Evolutionary conservation across 73 alveolate species (phyloP), one percentile per base, ranked within the genome.

Genomic region (Blepharisma stoltei): DNA sequence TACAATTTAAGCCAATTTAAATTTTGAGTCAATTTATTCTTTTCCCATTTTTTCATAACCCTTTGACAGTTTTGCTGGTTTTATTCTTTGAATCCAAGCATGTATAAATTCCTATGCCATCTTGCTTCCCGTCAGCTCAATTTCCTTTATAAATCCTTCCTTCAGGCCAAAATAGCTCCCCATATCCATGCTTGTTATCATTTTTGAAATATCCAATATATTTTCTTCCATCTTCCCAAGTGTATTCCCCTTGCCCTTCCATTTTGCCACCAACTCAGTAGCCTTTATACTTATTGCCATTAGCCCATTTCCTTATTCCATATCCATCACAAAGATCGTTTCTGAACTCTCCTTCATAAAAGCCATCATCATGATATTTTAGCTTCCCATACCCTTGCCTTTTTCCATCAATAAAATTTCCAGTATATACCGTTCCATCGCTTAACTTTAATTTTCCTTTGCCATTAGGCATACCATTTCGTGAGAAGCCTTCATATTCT

Each of bases 351-450:
- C 80, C 80, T n/a, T 23, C 77, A 41, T 84, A 84, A 54, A 54
- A 76, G 38, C 93, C 88, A 6, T 94, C 95, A 71, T 89, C 87
- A 18, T 81, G 83, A 93, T 92, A 90, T 75, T 43, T 78, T 54
- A 83, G 82, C 20, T 73, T 83, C 38, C 94, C 94, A 55, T 87
- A 54, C 11, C 98, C 98, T 45, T 86, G 88, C 11, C 76, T 14
- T 84, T 82, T 79, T 70, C 88, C 65, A 6, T 89, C 85, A 66
- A 55, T 77, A 94, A 92, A 89, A 80, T 92, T 88, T 41, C 97
- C 97, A 7, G 52, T 41, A 85, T 88, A 90, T 20, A 55, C 76
- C 21, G 93, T 47, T 9, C 80, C 80, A 69, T 5, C 1, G 9
- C 78, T 67, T 70, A 67, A 60, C 73, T 60, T 38, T 60, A 14